phyloP scores from a whole-genome alignment of 1,139 yeast species.

The Hansenula sp. region DNA sequence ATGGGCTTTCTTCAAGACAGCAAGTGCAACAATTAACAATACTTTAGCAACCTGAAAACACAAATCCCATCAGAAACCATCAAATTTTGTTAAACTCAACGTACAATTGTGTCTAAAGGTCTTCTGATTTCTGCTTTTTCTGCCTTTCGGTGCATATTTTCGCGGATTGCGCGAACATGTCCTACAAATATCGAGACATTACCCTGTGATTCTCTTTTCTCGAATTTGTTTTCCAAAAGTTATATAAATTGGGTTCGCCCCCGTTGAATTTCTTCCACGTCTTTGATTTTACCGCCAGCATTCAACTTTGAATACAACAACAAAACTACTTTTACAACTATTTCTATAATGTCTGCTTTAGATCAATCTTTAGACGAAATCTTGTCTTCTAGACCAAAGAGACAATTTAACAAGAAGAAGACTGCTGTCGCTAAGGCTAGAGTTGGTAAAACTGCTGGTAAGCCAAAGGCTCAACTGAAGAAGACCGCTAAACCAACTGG shows the following conservation, averaged over 20 bases:
- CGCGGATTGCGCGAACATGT: too few relatives aligned
- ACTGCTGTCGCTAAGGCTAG: conserved; percentile 26
- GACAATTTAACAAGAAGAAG: conserved; percentile 33
- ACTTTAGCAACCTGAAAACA: too few relatives aligned
- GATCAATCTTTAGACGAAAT: conserved; percentile 96
- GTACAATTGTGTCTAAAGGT: too few relatives aligned
- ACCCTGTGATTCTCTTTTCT: too few relatives aligned
- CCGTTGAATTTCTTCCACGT: background rate
- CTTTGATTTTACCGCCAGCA: background rate
- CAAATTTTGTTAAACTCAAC: too few relatives aligned
- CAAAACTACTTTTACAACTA: conserved; percentile 22
- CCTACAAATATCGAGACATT: too few relatives aligned
- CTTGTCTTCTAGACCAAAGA: conserved; percentile 61
- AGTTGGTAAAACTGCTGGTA: conserved; percentile 24
- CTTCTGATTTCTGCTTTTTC: too few relatives aligned
- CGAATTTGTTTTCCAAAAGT: too few relatives aligned
- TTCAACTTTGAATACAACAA: background rate
- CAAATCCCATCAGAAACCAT: too few relatives aligned
- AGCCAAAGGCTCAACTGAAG: conserved; percentile 25
- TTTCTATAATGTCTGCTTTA: conserved; percentile 55
- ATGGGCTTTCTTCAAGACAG: too few relatives aligned
- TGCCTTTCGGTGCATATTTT: too few relatives aligned
- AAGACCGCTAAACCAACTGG: conserved; percentile 10
- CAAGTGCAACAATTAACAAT: too few relatives aligned
- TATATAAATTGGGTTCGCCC: background rate